Evolutionary conservation across 1,139 yeast genomes (phyloP), one percentile per base, ranked within the genome.

Genomic region (Candida albicans): DNA sequence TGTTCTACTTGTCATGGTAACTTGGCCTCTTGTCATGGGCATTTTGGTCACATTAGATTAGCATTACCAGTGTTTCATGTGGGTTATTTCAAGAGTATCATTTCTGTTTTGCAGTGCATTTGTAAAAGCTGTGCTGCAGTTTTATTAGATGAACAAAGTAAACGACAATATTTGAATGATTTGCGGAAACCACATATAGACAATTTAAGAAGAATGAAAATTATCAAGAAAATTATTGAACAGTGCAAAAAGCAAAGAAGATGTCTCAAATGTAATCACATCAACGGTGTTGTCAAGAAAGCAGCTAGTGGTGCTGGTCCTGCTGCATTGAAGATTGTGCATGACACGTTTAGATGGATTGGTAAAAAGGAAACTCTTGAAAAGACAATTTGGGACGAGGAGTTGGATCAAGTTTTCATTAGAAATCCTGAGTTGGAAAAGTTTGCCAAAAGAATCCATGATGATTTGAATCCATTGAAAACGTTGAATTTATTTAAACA

Each of bases 41-140:
- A 95, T 68, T 95, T 95, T 63, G 99, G 99, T 35, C 96, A 95
- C 59, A 81, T 95, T 51, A 81, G 89, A 54, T 75, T 95, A 43
- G 96, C 98, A 0, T 72, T 95, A 40, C 99, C 99, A 2, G 98
- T 91, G 13, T 95, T 93, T 68, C 99, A 95, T 61, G 95, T 93
- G 37, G 99, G 99, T 5, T 95, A 90, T 62, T 93, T 95, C 75
- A 93, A 91, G 63, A 84, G 95, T 33, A 87, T 89, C 33, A 87
- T 95, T 52, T 86, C 84, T 57, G 91, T 95, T 41, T 70, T 95
- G 45, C 99, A 95, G 64, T 82, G 88, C 47, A 84, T 95, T 51
- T 95, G 99, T 73, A 95, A 95, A 64, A 82, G 79, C 53, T 95
- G 99, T 68, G 87, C 96, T 1, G 73, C 85, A 8, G 67, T 95